These are phyloP conservation scores for Candida boidinii DNA, from an alignment of 805 yeast species.

Conservation along the genomic window DNA sequence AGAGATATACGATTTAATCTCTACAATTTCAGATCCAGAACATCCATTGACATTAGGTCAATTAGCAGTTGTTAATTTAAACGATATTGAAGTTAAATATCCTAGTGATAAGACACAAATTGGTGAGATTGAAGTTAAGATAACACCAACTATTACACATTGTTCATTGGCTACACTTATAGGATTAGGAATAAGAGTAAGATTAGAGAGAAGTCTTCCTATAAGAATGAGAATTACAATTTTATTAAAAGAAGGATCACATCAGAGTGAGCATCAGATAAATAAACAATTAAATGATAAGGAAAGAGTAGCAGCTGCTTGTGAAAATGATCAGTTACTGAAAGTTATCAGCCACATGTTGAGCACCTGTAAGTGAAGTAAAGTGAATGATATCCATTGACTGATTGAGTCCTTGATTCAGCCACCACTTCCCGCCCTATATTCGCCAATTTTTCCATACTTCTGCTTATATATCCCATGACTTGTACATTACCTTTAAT, in stretches of 20 bases:
- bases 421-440: too few species aligned
- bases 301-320: slow-evolving; percentile 97
- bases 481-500: too few species aligned
- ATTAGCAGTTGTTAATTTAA: slow-evolving; percentile 81
- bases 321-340: slow-evolving; percentile 89
- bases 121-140: slow-evolving; percentile 70
- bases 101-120: slow-evolving; percentile 43
- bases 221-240: slow-evolving; percentile 75
- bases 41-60: slow-evolving; percentile 95
- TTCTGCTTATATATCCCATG: too few species aligned
- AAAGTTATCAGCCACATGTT: slow-evolving; percentile 92
- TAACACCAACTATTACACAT: slow-evolving; percentile 97
- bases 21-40: slow-evolving; percentile 91
- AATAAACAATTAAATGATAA: slow-evolving; percentile 95
- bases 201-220: slow-evolving; percentile 84
- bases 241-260: slow-evolving; percentile 82
- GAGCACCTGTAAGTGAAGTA: slow-evolving; percentile 60
- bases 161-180: slow-evolving; percentile 94
- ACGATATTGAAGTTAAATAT: slow-evolving; percentile 67
- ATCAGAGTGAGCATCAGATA: slow-evolving; percentile 92
- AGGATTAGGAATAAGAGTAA: slow-evolving; percentile 88
- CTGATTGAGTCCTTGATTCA: too few species aligned
- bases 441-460: too few species aligned
- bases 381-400: too few species aligned
- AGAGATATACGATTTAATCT: slow-evolving; percentile 79